Percentiles rank a stretch among this genome's conserved stretches.
Conservation (phyloP, 1,284 basidiomycete species). For the Sporisorium reilianum region DNA sequence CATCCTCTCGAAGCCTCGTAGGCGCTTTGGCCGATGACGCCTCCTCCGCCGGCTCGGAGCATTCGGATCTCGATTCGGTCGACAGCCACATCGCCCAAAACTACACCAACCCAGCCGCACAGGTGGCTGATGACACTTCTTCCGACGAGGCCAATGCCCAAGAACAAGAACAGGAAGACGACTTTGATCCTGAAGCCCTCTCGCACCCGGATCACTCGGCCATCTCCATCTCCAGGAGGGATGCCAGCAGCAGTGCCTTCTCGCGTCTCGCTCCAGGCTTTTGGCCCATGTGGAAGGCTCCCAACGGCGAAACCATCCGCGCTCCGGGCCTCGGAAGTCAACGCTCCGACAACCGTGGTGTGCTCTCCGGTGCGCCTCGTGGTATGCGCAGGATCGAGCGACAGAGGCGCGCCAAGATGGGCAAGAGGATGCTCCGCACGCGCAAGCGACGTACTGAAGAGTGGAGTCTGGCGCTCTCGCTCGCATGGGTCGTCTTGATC, state of each 20-base stretch:
- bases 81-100: slow-evolving; percentile 65
- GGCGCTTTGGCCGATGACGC: slow-evolving; percentile 33
- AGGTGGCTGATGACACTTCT: slow-evolving; percentile 24
- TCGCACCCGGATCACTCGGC: slow-evolving; percentile 8
- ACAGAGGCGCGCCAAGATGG: slow-evolving; percentile 32
- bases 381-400: slow-evolving; percentile 41
- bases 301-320: slow-evolving; percentile 10
- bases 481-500: slow-evolving; percentile 79
- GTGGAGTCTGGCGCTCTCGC: slow-evolving; percentile 81
- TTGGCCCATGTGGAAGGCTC: slow-evolving; percentile 67
- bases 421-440: slow-evolving; percentile 21
- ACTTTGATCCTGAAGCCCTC: slow-evolving; percentile 27
- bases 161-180: slow-evolving; percentile 19
- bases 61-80: slow-evolving; percentile 64
- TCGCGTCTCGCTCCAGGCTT: slow-evolving; percentile 58
- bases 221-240: slow-evolving; percentile 24
- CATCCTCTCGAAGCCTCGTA: slow-evolving; percentile 12
- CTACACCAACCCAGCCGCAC: slow-evolving; percentile 39
- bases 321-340: slow-evolving; percentile 9
- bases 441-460: slow-evolving; percentile 72
- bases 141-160: slow-evolving; percentile 23
- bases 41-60: slow-evolving; percentile 56
- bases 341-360: slow-evolving; percentile 9
- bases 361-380: slow-evolving; percentile 37
- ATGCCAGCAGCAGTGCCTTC: slow-evolving; percentile 61